Evolutionary conservation across 2,329 filamentous ascomycete genomes (phyloP), one percentile per base, ranked within the genome.

Genomic region (Fusarium incarnatum): DNA sequence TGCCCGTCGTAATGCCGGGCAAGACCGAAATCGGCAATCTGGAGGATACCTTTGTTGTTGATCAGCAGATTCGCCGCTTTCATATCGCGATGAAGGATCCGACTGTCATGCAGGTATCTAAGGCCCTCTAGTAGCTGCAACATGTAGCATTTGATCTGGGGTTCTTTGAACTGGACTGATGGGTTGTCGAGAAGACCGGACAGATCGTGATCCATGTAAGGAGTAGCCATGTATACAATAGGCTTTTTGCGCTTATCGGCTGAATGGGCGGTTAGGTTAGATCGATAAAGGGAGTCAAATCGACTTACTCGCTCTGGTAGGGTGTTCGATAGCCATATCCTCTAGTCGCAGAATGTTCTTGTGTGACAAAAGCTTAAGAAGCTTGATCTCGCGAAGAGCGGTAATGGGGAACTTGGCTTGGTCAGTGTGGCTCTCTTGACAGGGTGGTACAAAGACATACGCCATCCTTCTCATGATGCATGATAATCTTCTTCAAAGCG

Each of bases 151-250:
- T 99, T 99, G 81, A 98, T 97, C 79, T 98, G 94, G 7, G 93
- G 87, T 76, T 94, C 91, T 50, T 92, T 92, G 76, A 99, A 95
- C 42, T 88, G 88, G 41, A 99, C 94, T 9, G 91, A 90, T 12
- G 95, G 95, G 75, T 99, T 99, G 79, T 98, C 96, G 75, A 99
- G 89, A 30, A 99, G 88, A 46, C 96, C 96, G 11, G 95, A 97
- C n/a, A 99, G 87, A 81, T 99, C 96, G 81, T 99, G 96, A 75
- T 98, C 94, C 94, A 98, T 98, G 80, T 99, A 99, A 9, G 95
- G 96, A 46, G 91, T 98, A 54, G 97, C 95, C 96, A 99, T 99
- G 82, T 98, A 98, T 85, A 99, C 94, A 73, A 94, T 94, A 6
- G 91, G 91, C 64, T 91, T 89, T 80, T 93, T 94, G 73, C 91